phyloP scores from a whole-genome alignment of 148 eudicot genomes.

The Amaranthus hypochondriacus region DNA sequence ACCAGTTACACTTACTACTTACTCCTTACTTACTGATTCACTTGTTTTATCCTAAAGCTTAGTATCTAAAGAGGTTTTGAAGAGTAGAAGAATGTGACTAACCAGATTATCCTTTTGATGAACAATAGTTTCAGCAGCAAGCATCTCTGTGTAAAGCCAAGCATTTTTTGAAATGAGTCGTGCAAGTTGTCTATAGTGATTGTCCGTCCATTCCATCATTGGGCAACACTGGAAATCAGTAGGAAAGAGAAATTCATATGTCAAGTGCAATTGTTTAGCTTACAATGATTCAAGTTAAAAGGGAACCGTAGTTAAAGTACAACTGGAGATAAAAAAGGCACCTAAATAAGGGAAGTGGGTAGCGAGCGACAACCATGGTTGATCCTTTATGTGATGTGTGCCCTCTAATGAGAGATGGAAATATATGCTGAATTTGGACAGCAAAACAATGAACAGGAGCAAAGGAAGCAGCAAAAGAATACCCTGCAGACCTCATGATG shows the following conservation, averaged over 20 bases:
- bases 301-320: not conserved
- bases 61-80: not conserved
- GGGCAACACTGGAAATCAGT: constrained; percentile 64
- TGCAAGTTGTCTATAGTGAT: constrained; percentile 81
- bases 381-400: constrained; percentile 26
- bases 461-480: constrained; percentile 58
- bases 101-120: constrained; percentile 81
- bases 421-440: constrained; percentile 41
- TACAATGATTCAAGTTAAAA: not conserved
- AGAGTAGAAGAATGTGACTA: constrained; percentile 19
- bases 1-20: no score
- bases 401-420: constrained; percentile 23
- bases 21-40: no score
- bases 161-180: constrained; percentile 81
- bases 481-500: constrained; percentile 73
- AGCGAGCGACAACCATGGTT: constrained; percentile 58
- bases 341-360: constrained; percentile 91
- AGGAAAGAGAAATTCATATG: not conserved
- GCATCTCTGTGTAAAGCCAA: constrained; percentile 97
- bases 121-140: constrained; percentile 95
- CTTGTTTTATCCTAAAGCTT: not conserved
- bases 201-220: constrained; percentile 99
- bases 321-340: constrained; percentile 20
- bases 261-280: not conserved
- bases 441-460: constrained; percentile 52